These are phyloP conservation scores for Saururus chinensis DNA, from an alignment of 164 flowering plant species.

Conservation along the genomic window DNA sequence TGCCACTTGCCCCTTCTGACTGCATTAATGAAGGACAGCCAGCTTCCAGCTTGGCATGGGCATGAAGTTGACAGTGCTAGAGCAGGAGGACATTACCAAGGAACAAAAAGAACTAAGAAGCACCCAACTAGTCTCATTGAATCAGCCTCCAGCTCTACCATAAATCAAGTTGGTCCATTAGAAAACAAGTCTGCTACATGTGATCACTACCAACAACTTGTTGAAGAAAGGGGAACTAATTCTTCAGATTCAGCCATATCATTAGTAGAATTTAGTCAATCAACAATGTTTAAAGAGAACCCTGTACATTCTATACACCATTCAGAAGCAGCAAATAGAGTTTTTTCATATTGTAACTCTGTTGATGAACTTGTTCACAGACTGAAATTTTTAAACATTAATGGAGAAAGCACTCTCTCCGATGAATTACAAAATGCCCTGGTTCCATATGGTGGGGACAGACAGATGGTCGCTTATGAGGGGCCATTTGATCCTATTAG, in stretches of 20 bases:
- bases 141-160: background rate
- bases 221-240: background rate
- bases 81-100: background rate
- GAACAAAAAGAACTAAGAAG: background rate
- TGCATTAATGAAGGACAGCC: background rate
- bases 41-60: background rate
- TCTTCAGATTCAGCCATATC: background rate
- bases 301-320: background rate
- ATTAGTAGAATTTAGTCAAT: background rate
- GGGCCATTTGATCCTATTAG: constrained; percentile 26
- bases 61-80: background rate
- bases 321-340: background rate
- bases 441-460: constrained; percentile 41
- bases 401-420: constrained; percentile 8
- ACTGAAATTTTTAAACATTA: constrained; percentile 32
- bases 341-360: constrained; percentile 12
- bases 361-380: constrained; percentile 32
- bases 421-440: constrained; percentile 28
- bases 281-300: background rate
- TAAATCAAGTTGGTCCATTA: background rate
- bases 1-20: background rate
- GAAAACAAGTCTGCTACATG: background rate
- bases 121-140: background rate
- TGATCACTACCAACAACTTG: background rate
- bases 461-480: constrained; percentile 37